These are phyloP conservation scores for Xylaria hypoxylon DNA, from an alignment of 2,329 filamentous ascomycete species.

Conservation along the genomic window DNA sequence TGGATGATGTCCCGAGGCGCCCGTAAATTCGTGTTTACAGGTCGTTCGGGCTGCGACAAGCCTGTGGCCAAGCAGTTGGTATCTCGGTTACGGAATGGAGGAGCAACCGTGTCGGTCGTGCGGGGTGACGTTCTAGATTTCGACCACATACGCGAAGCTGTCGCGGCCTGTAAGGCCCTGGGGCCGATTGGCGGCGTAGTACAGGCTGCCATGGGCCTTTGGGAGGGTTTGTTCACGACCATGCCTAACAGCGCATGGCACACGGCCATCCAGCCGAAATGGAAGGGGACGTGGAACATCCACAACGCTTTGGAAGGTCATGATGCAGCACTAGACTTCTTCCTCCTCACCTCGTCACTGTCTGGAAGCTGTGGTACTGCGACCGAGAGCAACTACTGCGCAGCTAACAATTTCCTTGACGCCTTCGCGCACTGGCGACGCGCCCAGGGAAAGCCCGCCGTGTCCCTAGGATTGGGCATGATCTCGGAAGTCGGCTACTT, in stretches of 20 bases:
- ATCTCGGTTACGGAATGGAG: constrained; percentile 35
- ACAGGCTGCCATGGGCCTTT: constrained; percentile 51
- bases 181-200: constrained; percentile 42
- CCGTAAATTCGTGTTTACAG: constrained; percentile 50
- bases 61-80: constrained; percentile 42
- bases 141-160: constrained; percentile 28
- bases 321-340: constrained; percentile 48
- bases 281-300: constrained; percentile 43
- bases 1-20: constrained; percentile 52
- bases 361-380: constrained; percentile 48
- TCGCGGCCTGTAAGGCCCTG: constrained; percentile 24
- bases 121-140: constrained; percentile 41
- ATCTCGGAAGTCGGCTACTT: constrained; percentile 53
- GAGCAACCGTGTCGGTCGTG: constrained; percentile 44
- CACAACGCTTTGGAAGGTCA: constrained; percentile 38
- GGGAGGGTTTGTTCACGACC: constrained; percentile 45
- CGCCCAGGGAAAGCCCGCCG: constrained; percentile 8
- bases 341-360: constrained; percentile 47
- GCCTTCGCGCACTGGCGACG: constrained; percentile 13
- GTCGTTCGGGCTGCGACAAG: constrained; percentile 47
- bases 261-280: constrained; percentile 43
- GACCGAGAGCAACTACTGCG: constrained; percentile 54
- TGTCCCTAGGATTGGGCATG: constrained; percentile 48
- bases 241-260: constrained; percentile 48
- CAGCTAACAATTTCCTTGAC: constrained; percentile 53